Evolutionary conservation across 1,139 yeast genomes (phyloP), one percentile per base, ranked within the genome.

Genomic region (Zygotorulaspora mrakii): DNA sequence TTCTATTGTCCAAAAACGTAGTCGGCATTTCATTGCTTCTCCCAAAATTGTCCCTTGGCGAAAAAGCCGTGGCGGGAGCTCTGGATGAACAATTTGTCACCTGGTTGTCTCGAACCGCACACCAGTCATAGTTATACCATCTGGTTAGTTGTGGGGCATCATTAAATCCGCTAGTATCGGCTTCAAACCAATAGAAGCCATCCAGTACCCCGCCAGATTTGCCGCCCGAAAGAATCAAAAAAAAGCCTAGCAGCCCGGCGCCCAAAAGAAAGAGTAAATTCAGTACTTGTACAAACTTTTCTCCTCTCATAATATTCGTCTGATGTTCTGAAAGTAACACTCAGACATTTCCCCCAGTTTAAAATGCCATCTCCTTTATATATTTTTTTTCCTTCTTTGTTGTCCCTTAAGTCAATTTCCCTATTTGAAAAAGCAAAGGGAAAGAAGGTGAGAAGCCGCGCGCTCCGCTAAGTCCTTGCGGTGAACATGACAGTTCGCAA

Each of bases 41-140:
- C 33, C 69, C 72, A 52, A 80, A 82, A 65, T 83, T 82, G 62
- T 82, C 86, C 42, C 66, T 73, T 21, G 91, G 91, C 4, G 88
- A 79, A 48, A 83, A 66, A 43, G 89, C 85, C 56, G 68, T 73
- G 34, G 82, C 89, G 12, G 59, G 52, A 17, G 48, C 49, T 13
- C 31, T 49, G 20, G 33, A 22, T 5, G 59, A 52, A 37, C 61
- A 57, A 40, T 43, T 35, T 18, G 25, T 31, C 16, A 43, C 28
- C 11, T 45, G 67, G 35, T 71, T 68, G 47, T 64, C 55, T 20
- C 43, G 45, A 17, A 66, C 76, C 21, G 71, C 78, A 66, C 95
- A 86, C 46, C 69, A 57, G 37, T 73, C 71, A 64, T 83, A 85
- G 52, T 71, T 69, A n/a, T 87, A 82, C 94, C 94, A 85, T 61